Evolutionary conservation across 2,329 filamentous ascomycete genomes (phyloP).

Genomic region (Arthrobotrys conoides): DNA sequence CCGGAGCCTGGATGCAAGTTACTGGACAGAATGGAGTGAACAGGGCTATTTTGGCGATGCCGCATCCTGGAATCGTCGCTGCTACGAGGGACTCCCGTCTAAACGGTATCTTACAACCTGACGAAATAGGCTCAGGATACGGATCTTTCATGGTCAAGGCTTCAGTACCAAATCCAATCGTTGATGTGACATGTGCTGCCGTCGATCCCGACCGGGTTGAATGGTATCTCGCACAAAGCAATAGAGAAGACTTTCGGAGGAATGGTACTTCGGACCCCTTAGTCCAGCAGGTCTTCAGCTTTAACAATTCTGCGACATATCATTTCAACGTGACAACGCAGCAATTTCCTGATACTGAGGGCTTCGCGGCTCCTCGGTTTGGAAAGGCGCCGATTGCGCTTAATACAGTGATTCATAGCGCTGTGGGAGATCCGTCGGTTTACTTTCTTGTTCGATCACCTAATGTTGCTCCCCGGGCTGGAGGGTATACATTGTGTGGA

Average conservation of each 20-base stretch:
- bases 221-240: constrained; percentile 31
- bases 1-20: constrained; percentile 47
- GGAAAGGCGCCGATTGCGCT: constrained; percentile 2
- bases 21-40: constrained; percentile 70
- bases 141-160: constrained; percentile 79
- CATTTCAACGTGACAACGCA: constrained; percentile 56
- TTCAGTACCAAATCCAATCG: constrained; percentile 77
- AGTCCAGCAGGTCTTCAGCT: constrained; percentile 42
- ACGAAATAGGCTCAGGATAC: constrained; percentile 73
- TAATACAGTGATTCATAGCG: constrained; percentile 26
- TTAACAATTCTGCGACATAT: constrained; percentile 67
- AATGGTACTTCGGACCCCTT: constrained; percentile 24
- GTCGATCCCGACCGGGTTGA: constrained; percentile 73
- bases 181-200: constrained; percentile 82
- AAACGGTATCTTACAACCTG: constrained; percentile 80
- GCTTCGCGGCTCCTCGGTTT: constrained; percentile 43
- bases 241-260: not conserved
- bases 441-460: constrained; percentile 32
- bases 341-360: not conserved
- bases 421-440: constrained; percentile 13
- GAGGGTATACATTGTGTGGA: constrained; percentile 73
- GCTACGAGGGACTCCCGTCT: constrained; percentile 73
- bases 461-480: not conserved
- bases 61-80: constrained; percentile 77
- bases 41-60: constrained; percentile 83